Percentiles rank a stretch among this genome's conserved stretches.
Evolutionary conservation across 441 rosid species (phyloP).

Genomic region (Breynia disticha): DNA sequence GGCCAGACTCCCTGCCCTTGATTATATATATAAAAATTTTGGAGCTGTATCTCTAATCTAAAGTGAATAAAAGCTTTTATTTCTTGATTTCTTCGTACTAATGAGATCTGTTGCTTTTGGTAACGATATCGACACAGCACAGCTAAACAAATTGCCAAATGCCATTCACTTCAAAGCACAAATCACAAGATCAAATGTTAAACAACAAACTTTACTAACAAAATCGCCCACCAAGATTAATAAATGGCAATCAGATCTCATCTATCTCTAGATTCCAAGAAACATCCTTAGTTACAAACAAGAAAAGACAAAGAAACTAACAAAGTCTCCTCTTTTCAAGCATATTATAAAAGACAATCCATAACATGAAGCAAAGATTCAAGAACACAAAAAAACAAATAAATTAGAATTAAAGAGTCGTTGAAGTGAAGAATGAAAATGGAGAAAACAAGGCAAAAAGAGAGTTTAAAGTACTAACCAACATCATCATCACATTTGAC

Average conservation of each 20-base stretch:
- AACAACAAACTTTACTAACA: neutral
- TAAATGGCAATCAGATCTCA: slow-evolving; percentile 19
- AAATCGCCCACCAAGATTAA: slow-evolving; percentile 5
- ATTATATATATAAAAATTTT: no score
- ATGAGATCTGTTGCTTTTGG: neutral
- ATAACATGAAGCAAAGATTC: neutral
- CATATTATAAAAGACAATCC: neutral
- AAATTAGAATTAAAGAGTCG: neutral
- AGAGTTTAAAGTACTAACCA: slow-evolving; percentile 15
- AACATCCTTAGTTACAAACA: neutral
- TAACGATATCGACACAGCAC: no score
- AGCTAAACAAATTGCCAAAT: no score
- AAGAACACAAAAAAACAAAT: neutral
- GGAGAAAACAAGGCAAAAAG: neutral
- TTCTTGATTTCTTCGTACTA: neutral
- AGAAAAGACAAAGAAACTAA: neutral
- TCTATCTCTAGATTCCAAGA: neutral
- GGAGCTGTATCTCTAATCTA: neutral
- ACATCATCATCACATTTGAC: slow-evolving; percentile 32
- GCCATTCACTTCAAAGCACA: neutral
- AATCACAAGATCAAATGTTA: neutral
- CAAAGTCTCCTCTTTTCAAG: neutral
- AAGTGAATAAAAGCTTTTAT: neutral
- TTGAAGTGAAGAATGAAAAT: neutral
- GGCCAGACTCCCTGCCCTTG: no score